Percentiles rank a stretch among this genome's conserved stretches.
Evolutionary conservation across 2,329 filamentous ascomycete genomes (phyloP).

Genomic region (Nigrospora osmanthi): DNA sequence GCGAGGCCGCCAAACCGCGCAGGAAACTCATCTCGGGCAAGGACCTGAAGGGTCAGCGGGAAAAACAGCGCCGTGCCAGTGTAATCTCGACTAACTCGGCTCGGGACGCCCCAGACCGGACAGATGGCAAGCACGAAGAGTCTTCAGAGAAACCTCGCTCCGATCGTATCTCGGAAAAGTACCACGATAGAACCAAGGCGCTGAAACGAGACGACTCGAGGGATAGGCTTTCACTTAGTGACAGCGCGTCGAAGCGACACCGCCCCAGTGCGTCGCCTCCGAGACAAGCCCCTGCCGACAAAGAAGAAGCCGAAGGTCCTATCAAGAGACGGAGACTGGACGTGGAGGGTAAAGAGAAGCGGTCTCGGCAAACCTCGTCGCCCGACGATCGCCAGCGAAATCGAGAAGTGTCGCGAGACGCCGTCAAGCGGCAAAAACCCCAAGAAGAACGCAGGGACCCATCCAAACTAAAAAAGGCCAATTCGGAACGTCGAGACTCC

Average conservation of each 20-base stretch:
- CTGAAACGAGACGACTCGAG: constrained; percentile 54
- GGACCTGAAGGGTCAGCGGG: constrained; percentile 51
- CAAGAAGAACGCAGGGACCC: constrained; percentile 28
- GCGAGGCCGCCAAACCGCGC: constrained; percentile 49
- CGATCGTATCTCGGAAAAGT: constrained; percentile 40
- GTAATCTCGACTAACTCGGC: constrained; percentile 48
- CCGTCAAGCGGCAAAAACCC: constrained; percentile 20
- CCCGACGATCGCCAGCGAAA: constrained; percentile 39
- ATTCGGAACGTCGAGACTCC: constrained; percentile 32
- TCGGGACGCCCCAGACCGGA: constrained; percentile 45
- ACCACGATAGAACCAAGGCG: constrained; percentile 52
- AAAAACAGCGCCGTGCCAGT: constrained; percentile 51
- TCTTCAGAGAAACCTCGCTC: constrained; percentile 35
- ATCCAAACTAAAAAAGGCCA: constrained; percentile 30
- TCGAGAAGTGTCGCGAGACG: constrained; percentile 31
- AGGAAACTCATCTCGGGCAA: constrained; percentile 57
- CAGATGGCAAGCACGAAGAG: constrained; percentile 42
- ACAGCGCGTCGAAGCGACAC: constrained; percentile 48
- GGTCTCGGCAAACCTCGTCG: constrained; percentile 31
- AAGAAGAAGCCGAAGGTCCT: constrained; percentile 42
- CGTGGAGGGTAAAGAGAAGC: constrained; percentile 41
- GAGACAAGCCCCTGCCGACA: constrained; percentile 40
- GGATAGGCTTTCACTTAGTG: constrained; percentile 43
- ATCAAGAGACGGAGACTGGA: constrained; percentile 52
- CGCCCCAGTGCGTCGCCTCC: constrained; percentile 53